These are phyloP conservation scores for Leccinum incarnatum DNA, from an alignment of 768 basidiomycete genomes.

Conservation along the genomic window DNA sequence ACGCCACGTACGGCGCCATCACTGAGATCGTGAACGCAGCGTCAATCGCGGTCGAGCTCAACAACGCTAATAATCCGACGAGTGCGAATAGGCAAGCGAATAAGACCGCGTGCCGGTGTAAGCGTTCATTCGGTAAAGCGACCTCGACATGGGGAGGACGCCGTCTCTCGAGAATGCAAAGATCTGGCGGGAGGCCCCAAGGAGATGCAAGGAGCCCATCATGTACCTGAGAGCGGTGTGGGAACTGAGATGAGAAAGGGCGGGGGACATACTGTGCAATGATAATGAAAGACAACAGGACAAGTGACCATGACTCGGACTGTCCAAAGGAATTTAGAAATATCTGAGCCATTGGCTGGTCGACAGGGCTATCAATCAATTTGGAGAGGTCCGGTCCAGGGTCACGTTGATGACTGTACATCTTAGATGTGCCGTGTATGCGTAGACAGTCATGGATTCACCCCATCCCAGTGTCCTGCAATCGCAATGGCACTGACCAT, in stretches of 20 bases:
- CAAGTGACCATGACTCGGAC: constrained; percentile 36
- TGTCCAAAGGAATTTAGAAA: constrained; percentile 40
- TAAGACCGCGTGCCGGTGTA: neutral
- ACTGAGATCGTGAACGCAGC: neutral
- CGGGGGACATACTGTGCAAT: constrained; percentile 38
- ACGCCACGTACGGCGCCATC: neutral
- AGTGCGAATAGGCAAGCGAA: neutral
- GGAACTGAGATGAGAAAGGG: neutral
- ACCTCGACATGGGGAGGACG: neutral
- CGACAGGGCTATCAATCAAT: constrained; percentile 29
- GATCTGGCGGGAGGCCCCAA: neutral
- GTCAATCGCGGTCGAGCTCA: neutral
- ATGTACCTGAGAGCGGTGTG: constrained; percentile 32
- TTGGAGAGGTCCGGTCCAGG: constrained; percentile 45
- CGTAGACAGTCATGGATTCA: constrained; percentile 13
- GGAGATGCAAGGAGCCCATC: constrained; percentile 5
- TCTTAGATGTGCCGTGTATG: neutral
- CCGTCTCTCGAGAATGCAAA: neutral
- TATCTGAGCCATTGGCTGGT: constrained; percentile 45
- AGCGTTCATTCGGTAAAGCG: neutral
- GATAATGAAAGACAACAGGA: constrained; percentile 52
- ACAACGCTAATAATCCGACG: neutral
- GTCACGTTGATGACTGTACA: constrained; percentile 45
- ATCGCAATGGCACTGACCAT: constrained; percentile 38
- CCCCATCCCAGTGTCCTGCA: constrained; percentile 46